Percentiles rank a stretch among this genome's conserved stretches.
These are phyloP conservation scores for Myriosclerotinia scirpicola DNA, from an alignment of 2,329 filamentous ascomycete species.

Conservation along the genomic window DNA sequence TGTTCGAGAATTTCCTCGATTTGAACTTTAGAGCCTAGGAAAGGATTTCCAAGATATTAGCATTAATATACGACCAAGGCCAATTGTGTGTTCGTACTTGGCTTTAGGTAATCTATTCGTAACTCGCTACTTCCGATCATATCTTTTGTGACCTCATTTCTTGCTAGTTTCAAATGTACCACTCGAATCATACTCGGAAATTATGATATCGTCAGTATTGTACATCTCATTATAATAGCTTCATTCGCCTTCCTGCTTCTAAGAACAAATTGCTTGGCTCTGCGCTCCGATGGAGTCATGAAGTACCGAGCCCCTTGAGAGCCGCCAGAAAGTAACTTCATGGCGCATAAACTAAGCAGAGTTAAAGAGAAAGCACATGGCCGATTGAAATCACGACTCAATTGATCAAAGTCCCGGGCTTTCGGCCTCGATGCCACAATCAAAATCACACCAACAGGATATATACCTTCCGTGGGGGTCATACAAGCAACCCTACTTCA, in stretches of 20 bases:
- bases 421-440: background rate
- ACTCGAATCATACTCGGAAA: no score
- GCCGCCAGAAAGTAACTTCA: background rate
- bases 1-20: no score
- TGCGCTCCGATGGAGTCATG: background rate
- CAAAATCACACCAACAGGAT: background rate
- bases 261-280: background rate
- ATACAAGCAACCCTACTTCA: background rate
- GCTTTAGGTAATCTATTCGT: no score
- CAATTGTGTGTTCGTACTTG: no score
- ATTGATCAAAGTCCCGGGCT: background rate
- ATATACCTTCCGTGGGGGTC: background rate
- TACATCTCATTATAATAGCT: background rate
- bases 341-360: background rate
- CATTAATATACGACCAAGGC: no score
- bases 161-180: no score
- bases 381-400: background rate
- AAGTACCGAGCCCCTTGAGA: background rate
- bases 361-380: background rate
- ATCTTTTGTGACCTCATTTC: no score
- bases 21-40: no score
- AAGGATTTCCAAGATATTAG: no score
- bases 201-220: no score
- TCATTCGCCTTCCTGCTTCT: background rate
- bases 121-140: no score